Conservation (phyloP, 2,329 filamentous ascomycete species). For the Epichloe elymi region DNA sequence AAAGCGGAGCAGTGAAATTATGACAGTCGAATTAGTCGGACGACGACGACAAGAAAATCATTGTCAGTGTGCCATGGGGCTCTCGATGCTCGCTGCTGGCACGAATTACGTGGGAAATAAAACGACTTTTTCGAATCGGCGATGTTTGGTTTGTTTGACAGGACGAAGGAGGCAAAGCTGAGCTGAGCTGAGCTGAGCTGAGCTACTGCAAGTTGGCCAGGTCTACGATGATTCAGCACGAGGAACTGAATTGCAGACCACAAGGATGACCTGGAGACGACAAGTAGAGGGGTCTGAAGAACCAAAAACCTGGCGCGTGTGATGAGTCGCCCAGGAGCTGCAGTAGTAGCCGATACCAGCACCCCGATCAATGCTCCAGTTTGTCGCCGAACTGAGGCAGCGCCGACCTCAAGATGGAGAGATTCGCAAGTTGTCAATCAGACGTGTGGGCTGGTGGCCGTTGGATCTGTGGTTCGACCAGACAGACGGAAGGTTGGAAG, state of each 20-base stretch:
- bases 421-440: background rate
- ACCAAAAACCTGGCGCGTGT: background rate
- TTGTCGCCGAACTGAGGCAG: constrained; percentile 1
- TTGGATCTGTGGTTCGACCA: background rate
- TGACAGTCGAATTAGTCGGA: constrained; percentile 4
- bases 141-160: too few relatives aligned
- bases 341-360: background rate
- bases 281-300: too few relatives aligned
- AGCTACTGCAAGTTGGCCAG: too few relatives aligned
- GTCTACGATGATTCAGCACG: too few relatives aligned
- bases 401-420: background rate
- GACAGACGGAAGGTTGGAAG: background rate
- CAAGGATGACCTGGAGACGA: background rate
- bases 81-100: background rate
- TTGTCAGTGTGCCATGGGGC: constrained; percentile 19
- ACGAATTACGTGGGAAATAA: background rate
- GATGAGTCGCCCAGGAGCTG: background rate
- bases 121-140: too few relatives aligned
- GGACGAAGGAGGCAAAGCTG: too few relatives aligned
- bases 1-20: background rate
- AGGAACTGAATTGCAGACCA: background rate
- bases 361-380: constrained; percentile 7
- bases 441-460: background rate
- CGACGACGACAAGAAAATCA: constrained; percentile 11
- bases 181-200: too few relatives aligned